A percentile compares a stretch with the other conserved stretches of the same genome.
These are phyloP conservation scores for Malus hybrid DNA, from an alignment of 331 rosid species.

Conservation along the genomic window DNA sequence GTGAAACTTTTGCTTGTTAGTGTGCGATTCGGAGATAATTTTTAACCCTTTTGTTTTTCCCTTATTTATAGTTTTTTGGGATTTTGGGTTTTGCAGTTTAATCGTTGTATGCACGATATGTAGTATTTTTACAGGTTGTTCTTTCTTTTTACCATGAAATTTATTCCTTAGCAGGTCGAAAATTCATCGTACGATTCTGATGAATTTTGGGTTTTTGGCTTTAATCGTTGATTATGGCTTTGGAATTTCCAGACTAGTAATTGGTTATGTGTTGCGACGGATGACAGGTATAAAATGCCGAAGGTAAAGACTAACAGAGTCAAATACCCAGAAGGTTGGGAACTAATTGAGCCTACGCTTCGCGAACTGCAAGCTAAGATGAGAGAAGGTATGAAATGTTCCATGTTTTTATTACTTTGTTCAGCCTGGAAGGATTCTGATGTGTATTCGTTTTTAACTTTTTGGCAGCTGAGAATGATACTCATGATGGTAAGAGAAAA, in stretches of 20 bases:
- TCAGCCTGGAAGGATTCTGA: not conserved
- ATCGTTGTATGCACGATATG: not conserved
- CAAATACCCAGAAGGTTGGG: slow-evolving; percentile 95
- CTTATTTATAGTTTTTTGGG: not conserved
- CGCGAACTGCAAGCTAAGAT: slow-evolving; percentile 92
- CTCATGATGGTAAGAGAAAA: slow-evolving; percentile 90
- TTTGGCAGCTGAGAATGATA: slow-evolving; percentile 73
- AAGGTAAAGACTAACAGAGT: slow-evolving; percentile 93
- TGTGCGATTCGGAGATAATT: not conserved
- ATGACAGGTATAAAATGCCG: slow-evolving; percentile 54
- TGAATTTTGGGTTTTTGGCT: not conserved
- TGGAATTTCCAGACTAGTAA: not conserved
- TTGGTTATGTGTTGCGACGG: slow-evolving; percentile 10
- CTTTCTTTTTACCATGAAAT: not conserved
- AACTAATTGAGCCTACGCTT: slow-evolving; percentile 83
- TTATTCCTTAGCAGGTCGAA: not conserved
- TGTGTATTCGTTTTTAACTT: not conserved
- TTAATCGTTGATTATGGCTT: not conserved
- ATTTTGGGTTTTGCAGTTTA: not conserved
- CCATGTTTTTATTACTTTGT: not conserved
- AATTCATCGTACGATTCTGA: not conserved
- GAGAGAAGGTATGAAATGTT: slow-evolving; percentile 71
- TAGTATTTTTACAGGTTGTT: not conserved
- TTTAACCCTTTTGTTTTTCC: not conserved
- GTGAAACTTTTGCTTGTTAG: not conserved